These are phyloP conservation scores for Mitragyna speciosa DNA, from an alignment of 257 asterid species.

Conservation along the genomic window DNA sequence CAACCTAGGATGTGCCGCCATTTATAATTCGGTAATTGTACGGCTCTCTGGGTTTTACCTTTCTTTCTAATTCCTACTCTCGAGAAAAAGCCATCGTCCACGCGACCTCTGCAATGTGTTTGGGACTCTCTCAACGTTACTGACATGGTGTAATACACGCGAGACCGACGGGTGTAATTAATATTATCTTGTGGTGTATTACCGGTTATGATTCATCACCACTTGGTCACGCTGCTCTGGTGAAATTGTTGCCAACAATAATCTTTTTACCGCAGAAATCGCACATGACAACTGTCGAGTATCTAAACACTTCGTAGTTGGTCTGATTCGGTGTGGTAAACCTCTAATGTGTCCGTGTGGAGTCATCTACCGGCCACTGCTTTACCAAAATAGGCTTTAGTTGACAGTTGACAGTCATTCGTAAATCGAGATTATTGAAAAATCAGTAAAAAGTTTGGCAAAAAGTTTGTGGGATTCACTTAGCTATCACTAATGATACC, in stretches of 20 bases:
- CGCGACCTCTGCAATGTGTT: constrained; percentile 15
- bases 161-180: neutral
- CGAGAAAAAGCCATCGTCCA: constrained; percentile 34
- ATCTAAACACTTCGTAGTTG: constrained; percentile 28
- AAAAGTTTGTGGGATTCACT: no score
- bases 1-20: constrained; percentile 67
- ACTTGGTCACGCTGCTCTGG: constrained; percentile 14
- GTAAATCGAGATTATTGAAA: neutral
- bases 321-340: constrained; percentile 22
- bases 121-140: neutral
- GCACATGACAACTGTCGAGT: constrained; percentile 36
- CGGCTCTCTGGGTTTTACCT: constrained; percentile 57
- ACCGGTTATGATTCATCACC: neutral
- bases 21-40: constrained; percentile 42
- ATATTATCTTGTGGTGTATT: neutral
- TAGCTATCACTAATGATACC: no score
- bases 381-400: no score
- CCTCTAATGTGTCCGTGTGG: constrained; percentile 16
- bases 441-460: neutral
- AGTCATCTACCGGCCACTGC: neutral
- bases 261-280: constrained; percentile 35
- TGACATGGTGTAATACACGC: neutral
- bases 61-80: constrained; percentile 35
- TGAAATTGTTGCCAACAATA: constrained; percentile 24
- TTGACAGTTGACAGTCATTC: no score